Percentiles rank a stretch among this genome's conserved stretches.
Evolutionary conservation across 257 asterid genomes (phyloP).

Genomic region (Solanum tarapatanum): DNA sequence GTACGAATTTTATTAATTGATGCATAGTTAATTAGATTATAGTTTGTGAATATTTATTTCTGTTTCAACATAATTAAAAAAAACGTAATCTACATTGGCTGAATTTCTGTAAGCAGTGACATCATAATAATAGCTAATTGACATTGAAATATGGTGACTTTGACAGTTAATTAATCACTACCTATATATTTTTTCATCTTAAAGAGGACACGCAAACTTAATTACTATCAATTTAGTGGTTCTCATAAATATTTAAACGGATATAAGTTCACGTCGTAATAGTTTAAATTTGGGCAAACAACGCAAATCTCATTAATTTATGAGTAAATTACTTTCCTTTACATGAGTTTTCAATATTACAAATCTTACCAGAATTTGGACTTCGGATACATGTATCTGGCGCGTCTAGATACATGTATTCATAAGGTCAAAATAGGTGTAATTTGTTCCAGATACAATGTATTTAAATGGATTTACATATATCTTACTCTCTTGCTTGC

Average conservation of each 20-base stretch:
- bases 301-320: too few relatives aligned
- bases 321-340: too few relatives aligned
- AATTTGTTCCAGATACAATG: too few relatives aligned
- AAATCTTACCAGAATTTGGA: too few relatives aligned
- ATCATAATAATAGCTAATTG: slow-evolving; percentile 15
- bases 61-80: slow-evolving; percentile 1
- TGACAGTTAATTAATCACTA: slow-evolving; percentile 19
- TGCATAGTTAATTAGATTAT: neutral
- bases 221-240: neutral
- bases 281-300: too few relatives aligned
- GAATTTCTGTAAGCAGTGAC: slow-evolving; percentile 18
- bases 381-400: too few relatives aligned
- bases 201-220: neutral
- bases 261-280: neutral
- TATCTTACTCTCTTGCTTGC: too few relatives aligned
- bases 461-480: too few relatives aligned
- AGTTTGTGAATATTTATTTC: neutral
- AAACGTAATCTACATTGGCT: slow-evolving; percentile 5
- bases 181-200: neutral
- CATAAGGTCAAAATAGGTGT: too few relatives aligned
- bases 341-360: too few relatives aligned
- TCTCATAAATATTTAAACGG: neutral
- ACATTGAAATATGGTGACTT: slow-evolving; percentile 13
- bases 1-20: neutral
- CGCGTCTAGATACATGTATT: too few relatives aligned